Conservation (phyloP, 75 land plant species). For the Picea glauca region DNA sequence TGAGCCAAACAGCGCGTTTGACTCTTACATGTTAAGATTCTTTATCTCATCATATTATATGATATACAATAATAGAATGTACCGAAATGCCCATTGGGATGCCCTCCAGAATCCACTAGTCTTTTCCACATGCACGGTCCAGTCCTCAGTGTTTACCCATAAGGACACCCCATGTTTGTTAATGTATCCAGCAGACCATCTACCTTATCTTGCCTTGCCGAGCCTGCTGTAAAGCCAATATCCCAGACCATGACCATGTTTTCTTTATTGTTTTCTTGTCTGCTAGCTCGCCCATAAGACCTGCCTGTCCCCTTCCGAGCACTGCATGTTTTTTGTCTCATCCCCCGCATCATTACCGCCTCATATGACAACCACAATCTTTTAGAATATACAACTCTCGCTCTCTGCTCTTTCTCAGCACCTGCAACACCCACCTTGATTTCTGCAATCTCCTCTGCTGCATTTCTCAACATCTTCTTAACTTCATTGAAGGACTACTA, state of each 20-base stretch:
- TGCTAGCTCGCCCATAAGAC: neutral
- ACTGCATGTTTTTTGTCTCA: constrained; percentile 9
- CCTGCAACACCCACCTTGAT: neutral
- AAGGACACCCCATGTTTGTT: neutral
- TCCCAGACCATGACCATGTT: neutral
- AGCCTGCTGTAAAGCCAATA: neutral
- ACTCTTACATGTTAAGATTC: neutral
- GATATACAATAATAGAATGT: too few species aligned
- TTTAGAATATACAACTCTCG: neutral
- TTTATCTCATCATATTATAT: neutral
- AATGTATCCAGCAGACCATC: neutral
- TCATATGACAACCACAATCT: too few species aligned
- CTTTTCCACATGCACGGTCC: too few species aligned
- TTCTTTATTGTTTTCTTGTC: constrained; percentile 12
- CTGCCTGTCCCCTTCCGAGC: constrained; percentile 12
- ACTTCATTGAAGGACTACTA: neutral
- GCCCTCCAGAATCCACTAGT: neutral
- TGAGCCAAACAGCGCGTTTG: neutral
- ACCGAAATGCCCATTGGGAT: neutral
- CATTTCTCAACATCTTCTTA: too few species aligned
- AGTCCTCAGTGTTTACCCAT: neutral
- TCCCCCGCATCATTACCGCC: neutral
- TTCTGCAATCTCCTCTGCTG: neutral
- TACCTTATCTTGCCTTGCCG: neutral
- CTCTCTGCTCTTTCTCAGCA: neutral